Conservation (phyloP, 192 early-diverging fungal genomes). For the Backusella tuberculispora region DNA sequence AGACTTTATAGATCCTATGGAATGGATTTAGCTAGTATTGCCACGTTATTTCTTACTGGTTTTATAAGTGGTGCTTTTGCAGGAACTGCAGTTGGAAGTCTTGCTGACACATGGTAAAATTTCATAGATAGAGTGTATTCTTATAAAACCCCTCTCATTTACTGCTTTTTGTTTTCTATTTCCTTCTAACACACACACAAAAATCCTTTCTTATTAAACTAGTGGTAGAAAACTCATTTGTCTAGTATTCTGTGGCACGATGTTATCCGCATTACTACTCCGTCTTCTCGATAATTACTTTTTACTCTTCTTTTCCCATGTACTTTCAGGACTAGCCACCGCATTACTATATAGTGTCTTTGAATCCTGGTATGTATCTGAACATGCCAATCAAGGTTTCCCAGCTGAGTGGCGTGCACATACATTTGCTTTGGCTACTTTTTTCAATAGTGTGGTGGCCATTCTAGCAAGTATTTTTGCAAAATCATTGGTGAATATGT, state of each 20-base stretch:
- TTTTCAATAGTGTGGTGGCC: constrained; percentile 73
- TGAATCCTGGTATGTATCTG: constrained; percentile 64
- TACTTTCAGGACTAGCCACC: constrained; percentile 54
- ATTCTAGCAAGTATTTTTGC: constrained; percentile 69
- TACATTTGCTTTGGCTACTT: constrained; percentile 68
- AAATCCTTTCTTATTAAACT: too few species aligned
- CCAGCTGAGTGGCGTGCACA: constrained; percentile 51
- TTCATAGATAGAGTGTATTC: too few species aligned
- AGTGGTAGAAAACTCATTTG: constrained; percentile 55
- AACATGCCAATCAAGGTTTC: constrained; percentile 59
- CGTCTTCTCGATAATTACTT: constrained; percentile 45
- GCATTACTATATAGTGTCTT: constrained; percentile 62
- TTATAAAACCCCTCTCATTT: background rate
- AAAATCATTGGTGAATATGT: constrained; percentile 58
- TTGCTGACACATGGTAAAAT: constrained; percentile 69
- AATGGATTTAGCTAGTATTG: constrained; percentile 62
- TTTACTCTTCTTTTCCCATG: constrained; percentile 47
- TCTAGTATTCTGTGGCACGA: constrained; percentile 55
- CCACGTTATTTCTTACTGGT: constrained; percentile 71
- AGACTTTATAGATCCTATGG: constrained; percentile 65
- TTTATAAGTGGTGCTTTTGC: constrained; percentile 72
- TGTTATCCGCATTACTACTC: constrained; percentile 42
- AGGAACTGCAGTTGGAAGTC: constrained; percentile 70
- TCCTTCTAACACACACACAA: background rate
- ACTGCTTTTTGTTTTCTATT: background rate